phyloP scores from a whole-genome alignment of 2,329 filamentous ascomycete species.

The Immersiporthe knoxdaviesiana region DNA sequence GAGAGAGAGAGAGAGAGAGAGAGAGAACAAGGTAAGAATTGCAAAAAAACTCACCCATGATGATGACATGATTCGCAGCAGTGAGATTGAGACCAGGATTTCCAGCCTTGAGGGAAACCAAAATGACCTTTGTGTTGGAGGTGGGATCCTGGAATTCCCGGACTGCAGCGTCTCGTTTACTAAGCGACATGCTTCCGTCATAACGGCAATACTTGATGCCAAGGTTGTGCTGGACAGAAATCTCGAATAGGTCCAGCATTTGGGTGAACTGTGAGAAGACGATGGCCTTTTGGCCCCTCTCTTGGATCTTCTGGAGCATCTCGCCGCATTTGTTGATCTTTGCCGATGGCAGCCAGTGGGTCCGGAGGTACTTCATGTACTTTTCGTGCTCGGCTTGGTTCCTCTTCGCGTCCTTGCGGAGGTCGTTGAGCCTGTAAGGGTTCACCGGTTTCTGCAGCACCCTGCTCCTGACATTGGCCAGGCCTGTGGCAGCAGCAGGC shows the following conservation, averaged over 20 bases:
- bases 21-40: background rate
- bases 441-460: conserved; percentile 47
- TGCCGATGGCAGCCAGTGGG: conserved; percentile 73
- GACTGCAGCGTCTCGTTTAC: conserved; percentile 68
- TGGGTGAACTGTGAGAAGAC: conserved; percentile 84
- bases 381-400: conserved; percentile 67
- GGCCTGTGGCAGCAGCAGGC: conserved; percentile 34
- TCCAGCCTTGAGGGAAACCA: conserved; percentile 78
- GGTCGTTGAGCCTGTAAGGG: conserved; percentile 40
- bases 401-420: conserved; percentile 68
- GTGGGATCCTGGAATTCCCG: conserved; percentile 63
- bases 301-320: conserved; percentile 55
- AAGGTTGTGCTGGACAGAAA: conserved; percentile 62
- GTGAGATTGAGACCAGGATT: conserved; percentile 87
- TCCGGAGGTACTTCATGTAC: conserved; percentile 70
- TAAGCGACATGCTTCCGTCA: conserved; percentile 74
- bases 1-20: background rate
- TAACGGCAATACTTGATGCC: conserved; percentile 68
- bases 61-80: conserved; percentile 81
- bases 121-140: conserved; percentile 66
- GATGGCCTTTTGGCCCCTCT: conserved; percentile 72
- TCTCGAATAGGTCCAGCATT: conserved; percentile 75
- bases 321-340: conserved; percentile 74
- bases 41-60: conserved; percentile 55
- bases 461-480: conserved; percentile 44